Percentiles rank a stretch among this genome's conserved stretches.
These are phyloP conservation scores for Populus deltoides DNA, from an alignment of 345 rosid species.

Conservation along the genomic window DNA sequence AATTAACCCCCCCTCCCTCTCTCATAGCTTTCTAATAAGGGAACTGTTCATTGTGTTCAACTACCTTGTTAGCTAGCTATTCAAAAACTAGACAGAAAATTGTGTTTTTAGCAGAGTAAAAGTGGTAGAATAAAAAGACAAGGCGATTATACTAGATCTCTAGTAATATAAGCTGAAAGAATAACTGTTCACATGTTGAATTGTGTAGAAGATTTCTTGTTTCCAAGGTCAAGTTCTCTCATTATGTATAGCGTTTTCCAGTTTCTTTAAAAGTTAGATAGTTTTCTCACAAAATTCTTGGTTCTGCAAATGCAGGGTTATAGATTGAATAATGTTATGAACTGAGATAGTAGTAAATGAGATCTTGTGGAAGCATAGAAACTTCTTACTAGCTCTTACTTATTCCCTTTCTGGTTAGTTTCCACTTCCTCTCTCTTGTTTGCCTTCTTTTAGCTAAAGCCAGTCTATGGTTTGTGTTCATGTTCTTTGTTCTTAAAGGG, in stretches of 20 bases:
- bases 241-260: neutral
- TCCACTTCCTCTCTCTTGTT: neutral
- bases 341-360: slow-evolving; percentile 9
- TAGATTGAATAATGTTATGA: neutral
- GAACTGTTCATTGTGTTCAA: neutral
- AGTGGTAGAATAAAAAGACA: neutral
- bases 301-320: slow-evolving; percentile 26
- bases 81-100: neutral
- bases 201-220: slow-evolving; percentile 9
- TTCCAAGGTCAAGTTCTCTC: slow-evolving; percentile 23
- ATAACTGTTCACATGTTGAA: neutral
- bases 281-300: neutral
- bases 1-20: too few species aligned
- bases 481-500: neutral
- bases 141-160: neutral
- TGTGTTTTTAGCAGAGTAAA: neutral
- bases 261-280: neutral
- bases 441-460: neutral
- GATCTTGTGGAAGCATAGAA: slow-evolving; percentile 14
- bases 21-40: neutral
- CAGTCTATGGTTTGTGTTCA: neutral
- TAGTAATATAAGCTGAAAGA: neutral
- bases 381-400: slow-evolving; percentile 8
- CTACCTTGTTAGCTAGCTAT: neutral
- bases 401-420: slow-evolving; percentile 27